Conservation (phyloP, 345 rosid genomes). For the Eucalyptus cloeziana region DNA sequence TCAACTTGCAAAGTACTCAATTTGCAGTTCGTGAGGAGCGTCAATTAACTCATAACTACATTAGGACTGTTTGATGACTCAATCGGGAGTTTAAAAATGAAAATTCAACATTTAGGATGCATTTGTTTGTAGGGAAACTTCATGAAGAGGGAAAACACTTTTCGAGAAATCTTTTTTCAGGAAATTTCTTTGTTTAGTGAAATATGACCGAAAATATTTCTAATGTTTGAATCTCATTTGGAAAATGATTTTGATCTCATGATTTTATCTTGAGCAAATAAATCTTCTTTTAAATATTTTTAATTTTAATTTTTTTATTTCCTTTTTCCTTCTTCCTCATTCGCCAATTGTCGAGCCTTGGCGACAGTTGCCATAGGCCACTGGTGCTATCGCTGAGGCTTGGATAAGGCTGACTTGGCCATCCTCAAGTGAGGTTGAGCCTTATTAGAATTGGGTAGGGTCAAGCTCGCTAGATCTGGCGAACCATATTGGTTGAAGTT, state of each 20-base stretch:
- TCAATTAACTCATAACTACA: not conserved
- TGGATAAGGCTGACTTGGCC: fast-evolving
- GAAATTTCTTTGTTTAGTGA: not conserved
- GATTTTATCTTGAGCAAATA: too few species aligned
- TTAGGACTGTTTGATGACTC: not conserved
- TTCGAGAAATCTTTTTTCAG: too few species aligned
- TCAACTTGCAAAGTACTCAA: not conserved
- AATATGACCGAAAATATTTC: fast-evolving
- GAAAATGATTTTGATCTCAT: too few species aligned
- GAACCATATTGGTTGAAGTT: not conserved
- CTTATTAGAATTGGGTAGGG: not conserved
- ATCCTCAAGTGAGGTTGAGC: not conserved
- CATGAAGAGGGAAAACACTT: not conserved
- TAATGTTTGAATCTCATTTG: not conserved
- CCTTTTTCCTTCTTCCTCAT: not conserved
- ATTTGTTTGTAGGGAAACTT: not conserved
- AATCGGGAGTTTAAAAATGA: not conserved
- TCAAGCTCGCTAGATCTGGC: fast-evolving
- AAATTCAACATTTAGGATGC: not conserved
- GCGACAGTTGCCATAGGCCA: not conserved
- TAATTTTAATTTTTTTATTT: too few species aligned
- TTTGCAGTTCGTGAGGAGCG: not conserved
- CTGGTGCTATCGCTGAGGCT: not conserved
- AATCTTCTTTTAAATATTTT: fast-evolving
- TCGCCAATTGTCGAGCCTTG: not conserved